Conservation (phyloP, 768 basidiomycete species). For the Russula sp. region DNA sequence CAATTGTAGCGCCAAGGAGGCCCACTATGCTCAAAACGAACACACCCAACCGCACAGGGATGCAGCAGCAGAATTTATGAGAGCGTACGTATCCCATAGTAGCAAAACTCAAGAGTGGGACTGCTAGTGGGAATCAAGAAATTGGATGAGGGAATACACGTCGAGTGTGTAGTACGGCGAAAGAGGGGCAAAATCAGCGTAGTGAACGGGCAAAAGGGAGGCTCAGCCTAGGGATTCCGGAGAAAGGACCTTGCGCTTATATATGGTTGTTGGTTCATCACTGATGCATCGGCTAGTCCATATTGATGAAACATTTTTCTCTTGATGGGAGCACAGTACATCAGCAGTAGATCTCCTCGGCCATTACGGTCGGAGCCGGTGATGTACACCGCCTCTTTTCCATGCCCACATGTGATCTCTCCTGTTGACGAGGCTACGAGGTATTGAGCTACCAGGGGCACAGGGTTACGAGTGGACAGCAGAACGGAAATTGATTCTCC, state of each 20-base stretch:
- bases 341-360: neutral
- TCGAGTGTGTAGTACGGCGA: neutral
- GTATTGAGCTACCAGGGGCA: neutral
- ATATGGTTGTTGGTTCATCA: constrained; percentile 3
- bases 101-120: neutral
- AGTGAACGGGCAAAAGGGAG: constrained; percentile 7
- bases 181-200: neutral
- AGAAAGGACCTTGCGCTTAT: neutral
- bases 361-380: neutral
- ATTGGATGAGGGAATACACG: neutral
- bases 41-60: constrained; percentile 58
- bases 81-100: constrained; percentile 45
- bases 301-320: neutral
- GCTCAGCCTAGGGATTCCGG: constrained; percentile 14
- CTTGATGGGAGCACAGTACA: neutral
- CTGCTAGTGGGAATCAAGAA: neutral
- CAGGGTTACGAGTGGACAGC: neutral
- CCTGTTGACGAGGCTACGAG: neutral
- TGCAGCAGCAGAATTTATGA: constrained; percentile 56
- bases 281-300: neutral
- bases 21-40: constrained; percentile 46
- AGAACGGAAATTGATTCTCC: neutral
- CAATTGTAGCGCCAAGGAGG: constrained; percentile 35
- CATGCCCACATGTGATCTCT: neutral
- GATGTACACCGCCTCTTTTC: neutral